phyloP scores from a whole-genome alignment of 2,329 filamentous ascomycete genomes.

The Colletotrichum magnum region DNA sequence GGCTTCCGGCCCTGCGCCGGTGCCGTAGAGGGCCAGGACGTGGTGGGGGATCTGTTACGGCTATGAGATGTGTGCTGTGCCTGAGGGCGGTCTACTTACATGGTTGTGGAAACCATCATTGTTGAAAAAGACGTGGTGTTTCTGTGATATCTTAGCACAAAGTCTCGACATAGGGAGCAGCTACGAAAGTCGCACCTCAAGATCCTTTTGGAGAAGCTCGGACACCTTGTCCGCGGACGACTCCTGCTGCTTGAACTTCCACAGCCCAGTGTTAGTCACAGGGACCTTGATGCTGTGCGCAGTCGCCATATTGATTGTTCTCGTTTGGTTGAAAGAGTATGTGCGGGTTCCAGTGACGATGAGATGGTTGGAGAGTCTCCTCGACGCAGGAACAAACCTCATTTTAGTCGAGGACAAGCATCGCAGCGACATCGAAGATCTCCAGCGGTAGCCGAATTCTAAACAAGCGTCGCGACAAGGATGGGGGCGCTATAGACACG shows the following conservation, averaged over 20 bases:
- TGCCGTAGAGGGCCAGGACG: conserved; percentile 81
- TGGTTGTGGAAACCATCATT: conserved; percentile 84
- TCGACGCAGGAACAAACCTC: conserved; percentile 2
- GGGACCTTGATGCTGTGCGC: conserved; percentile 63
- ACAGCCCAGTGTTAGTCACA: conserved; percentile 65
- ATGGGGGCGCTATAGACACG: not conserved
- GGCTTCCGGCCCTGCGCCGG: conserved; percentile 73
- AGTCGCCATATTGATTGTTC: conserved; percentile 57
- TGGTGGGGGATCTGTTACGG: conserved; percentile 75
- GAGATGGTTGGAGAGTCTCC: conserved; percentile 16
- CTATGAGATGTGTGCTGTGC: not conserved
- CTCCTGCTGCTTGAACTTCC: conserved; percentile 62
- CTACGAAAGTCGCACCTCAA: conserved; percentile 62
- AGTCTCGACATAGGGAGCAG: not conserved
- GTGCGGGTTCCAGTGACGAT: not conserved
- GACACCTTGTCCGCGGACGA: conserved; percentile 75
- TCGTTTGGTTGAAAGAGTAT: conserved; percentile 9
- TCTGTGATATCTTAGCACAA: conserved; percentile 46
- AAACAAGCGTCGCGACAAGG: conserved; percentile 15
- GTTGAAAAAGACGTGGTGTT: conserved; percentile 88
- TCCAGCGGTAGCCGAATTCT: conserved; percentile 2
- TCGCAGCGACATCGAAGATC: not conserved
- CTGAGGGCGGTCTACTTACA: conserved; percentile 54
- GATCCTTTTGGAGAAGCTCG: conserved; percentile 81
- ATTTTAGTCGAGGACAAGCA: conserved; percentile 18